Conservation (phyloP, 352 stramenopile genomes). For the Thraustotheca clavata region DNA sequence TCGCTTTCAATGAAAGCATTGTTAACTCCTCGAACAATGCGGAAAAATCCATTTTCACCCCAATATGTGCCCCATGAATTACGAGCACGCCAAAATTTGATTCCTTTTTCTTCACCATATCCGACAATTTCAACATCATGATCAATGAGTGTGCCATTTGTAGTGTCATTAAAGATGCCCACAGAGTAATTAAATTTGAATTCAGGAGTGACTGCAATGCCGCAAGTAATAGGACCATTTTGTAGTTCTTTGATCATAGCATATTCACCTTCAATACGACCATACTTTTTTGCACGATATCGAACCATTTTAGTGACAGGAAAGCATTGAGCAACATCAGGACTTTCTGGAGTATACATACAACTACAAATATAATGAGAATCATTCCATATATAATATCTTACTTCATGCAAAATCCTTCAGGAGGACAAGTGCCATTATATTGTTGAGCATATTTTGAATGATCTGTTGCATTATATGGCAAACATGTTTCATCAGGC, state of each 20-base stretch:
- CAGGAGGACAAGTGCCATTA: slow-evolving; percentile 62
- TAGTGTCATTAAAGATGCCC: slow-evolving; percentile 24
- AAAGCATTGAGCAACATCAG: slow-evolving; percentile 15
- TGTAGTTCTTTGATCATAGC: slow-evolving; percentile 24
- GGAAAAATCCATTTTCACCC: slow-evolving; percentile 96
- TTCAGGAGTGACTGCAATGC: slow-evolving; percentile 19
- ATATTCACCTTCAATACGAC: slow-evolving; percentile 16
- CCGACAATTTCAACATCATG: slow-evolving; percentile 81
- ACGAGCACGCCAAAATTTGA: slow-evolving; percentile 96
- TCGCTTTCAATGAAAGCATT: slow-evolving; percentile 80
- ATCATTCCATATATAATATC: slow-evolving; percentile 21
- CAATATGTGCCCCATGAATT: slow-evolving; percentile 92
- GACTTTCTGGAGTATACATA: slow-evolving; percentile 22
- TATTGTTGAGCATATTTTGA: slow-evolving; percentile 47
- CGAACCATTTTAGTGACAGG: slow-evolving; percentile 27
- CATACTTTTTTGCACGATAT: slow-evolving; percentile 64
- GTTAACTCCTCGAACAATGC: slow-evolving; percentile 87
- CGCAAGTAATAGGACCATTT: slow-evolving; percentile 23
- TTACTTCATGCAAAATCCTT: slow-evolving; percentile 81
- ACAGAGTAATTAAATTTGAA: slow-evolving; percentile 23
- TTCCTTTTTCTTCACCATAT: slow-evolving; percentile 85
- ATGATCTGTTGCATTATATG: slow-evolving; percentile 75
- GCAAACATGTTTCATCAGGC: slow-evolving; percentile 67
- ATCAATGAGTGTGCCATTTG: slow-evolving; percentile 32
- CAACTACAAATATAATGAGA: slow-evolving; percentile 45